phyloP scores from a whole-genome alignment of 768 basidiomycete species.

The Lentinula lateritia region DNA sequence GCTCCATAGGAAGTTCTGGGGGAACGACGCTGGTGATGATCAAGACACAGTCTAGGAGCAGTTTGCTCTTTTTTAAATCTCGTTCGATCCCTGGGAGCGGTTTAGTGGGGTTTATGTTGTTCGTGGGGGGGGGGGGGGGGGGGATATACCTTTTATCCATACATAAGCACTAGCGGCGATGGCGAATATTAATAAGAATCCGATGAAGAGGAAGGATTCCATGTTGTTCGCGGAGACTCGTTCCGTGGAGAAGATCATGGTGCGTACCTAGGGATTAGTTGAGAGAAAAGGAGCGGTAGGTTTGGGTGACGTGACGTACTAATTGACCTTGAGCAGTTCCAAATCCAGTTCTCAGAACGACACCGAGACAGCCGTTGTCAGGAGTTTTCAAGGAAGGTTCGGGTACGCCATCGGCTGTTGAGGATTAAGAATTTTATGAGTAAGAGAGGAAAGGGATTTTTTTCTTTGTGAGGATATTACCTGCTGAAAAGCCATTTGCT shows the following conservation, averaged over 20 bases:
- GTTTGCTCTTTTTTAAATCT: slow-evolving; percentile 89
- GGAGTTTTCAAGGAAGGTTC: slow-evolving; percentile 52
- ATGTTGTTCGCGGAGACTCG: slow-evolving; percentile 94
- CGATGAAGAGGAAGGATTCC: slow-evolving; percentile 96
- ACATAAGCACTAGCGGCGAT: slow-evolving; percentile 98
- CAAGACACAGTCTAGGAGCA: slow-evolving; percentile 90
- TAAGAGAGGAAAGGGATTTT: slow-evolving; percentile 25
- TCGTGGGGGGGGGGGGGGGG: no score
- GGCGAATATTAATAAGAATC: slow-evolving; percentile 95
- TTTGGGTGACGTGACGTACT: slow-evolving; percentile 42
- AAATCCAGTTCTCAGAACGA: slow-evolving; percentile 93
- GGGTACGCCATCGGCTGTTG: neutral
- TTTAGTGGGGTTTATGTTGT: no score
- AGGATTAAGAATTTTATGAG: slow-evolving; percentile 15
- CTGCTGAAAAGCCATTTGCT: slow-evolving; percentile 49
- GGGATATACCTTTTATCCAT: slow-evolving; percentile 79
- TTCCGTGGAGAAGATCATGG: slow-evolving; percentile 99
- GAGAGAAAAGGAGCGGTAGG: neutral
- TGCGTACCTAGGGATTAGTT: slow-evolving; percentile 23
- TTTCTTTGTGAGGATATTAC: slow-evolving; percentile 26
- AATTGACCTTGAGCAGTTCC: slow-evolving; percentile 97
- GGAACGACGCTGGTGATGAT: slow-evolving; percentile 98
- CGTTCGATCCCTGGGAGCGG: slow-evolving; percentile 70
- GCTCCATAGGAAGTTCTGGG: slow-evolving; percentile 97
- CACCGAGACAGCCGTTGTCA: slow-evolving; percentile 87